Evolutionary conservation across 768 basidiomycete genomes (phyloP), one percentile per base, ranked within the genome.

Genomic region (Candolleomyces efflorescens): DNA sequence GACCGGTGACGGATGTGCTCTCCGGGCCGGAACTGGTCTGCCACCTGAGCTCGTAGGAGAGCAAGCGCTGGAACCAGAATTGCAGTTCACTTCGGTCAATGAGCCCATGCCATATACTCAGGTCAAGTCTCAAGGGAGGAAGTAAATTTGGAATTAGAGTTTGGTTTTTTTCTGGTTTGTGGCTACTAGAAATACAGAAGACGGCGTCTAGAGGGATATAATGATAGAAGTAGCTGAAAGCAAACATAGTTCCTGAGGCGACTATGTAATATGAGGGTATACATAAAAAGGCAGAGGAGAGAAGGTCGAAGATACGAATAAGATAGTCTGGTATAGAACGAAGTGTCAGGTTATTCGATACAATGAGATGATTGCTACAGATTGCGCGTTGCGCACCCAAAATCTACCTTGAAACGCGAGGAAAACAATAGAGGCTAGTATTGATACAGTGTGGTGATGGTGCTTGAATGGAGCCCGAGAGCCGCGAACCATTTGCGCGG

Each of bases 121-220:
- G n/a, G n/a, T n/a, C n/a, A n/a, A n/a, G n/a, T n/a, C 32, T 32
- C 11, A 32, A 32, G 32, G 11, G 32, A n/a, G 32, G 7, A 32
- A 32, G 11, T 5, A 32, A 32, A 1, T 32, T 32, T 32, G 7
- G 6, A 32, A 11, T 32, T 32, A 5, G 32, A 11, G 6, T 32
- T 32, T 32, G 11, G 32, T 7, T 32, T 32, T 32, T 11, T 32
- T 32, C 11, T n/a, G n/a, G 11, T 32, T 32, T 32, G 32, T 32
- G 32, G 32, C 32, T 32, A 32, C 32, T 32, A 32, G 32, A 32
- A 32, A 32, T 32, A 41, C 68, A 6, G 71, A 74, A 56, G 67
- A 63, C 17, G 20, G 50, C 27, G 26, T 52, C 27, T 22, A 52
- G 27, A 20, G 18, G n/a, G n/a, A 18, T 27, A 27, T 52, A 27